Percentiles rank a stretch among this genome's conserved stretches.
phyloP scores from a whole-genome alignment of 139 green algal species.

The Chlamydomonas sp. region DNA sequence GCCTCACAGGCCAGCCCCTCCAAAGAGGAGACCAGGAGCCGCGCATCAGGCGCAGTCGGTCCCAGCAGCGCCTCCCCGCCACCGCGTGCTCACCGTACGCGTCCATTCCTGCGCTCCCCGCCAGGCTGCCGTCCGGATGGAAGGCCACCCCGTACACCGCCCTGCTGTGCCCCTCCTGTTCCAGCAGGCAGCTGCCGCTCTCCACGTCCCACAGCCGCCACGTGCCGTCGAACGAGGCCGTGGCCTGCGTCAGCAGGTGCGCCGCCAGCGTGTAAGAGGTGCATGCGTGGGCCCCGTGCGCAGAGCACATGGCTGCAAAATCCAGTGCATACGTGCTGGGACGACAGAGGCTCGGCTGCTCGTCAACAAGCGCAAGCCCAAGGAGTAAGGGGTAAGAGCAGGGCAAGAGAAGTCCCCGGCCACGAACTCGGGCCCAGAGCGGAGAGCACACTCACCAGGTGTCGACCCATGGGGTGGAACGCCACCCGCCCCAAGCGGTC shows the following conservation, averaged over 20 bases:
- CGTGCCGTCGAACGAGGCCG: slow-evolving; percentile 91
- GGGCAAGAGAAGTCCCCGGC: too few species aligned
- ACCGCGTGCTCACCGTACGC: slow-evolving; percentile 60
- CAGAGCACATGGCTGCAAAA: too few species aligned
- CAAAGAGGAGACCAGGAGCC: too few species aligned
- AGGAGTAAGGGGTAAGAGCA: too few species aligned
- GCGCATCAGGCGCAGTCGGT: not conserved
- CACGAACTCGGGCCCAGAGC: not conserved
- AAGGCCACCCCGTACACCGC: slow-evolving; percentile 94
- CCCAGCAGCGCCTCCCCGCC: not conserved
- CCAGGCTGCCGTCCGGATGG: slow-evolving; percentile 88
- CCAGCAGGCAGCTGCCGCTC: slow-evolving; percentile 83
- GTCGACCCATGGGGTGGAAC: slow-evolving; percentile 91
- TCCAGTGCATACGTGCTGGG: too few species aligned
- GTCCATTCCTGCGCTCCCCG: slow-evolving; percentile 82
- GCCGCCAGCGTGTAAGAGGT: not conserved
- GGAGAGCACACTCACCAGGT: slow-evolving; percentile 65
- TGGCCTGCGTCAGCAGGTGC: slow-evolving; percentile 55
- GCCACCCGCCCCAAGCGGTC: slow-evolving; percentile 84
- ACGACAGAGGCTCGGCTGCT: too few species aligned
- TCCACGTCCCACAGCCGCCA: slow-evolving; percentile 97
- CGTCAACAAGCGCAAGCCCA: not conserved
- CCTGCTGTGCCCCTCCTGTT: slow-evolving; percentile 97
- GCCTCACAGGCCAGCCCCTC: too few species aligned
- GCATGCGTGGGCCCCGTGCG: too few species aligned